Conservation (phyloP, 768 basidiomycete genomes). For the Ramaria rubella region DNA sequence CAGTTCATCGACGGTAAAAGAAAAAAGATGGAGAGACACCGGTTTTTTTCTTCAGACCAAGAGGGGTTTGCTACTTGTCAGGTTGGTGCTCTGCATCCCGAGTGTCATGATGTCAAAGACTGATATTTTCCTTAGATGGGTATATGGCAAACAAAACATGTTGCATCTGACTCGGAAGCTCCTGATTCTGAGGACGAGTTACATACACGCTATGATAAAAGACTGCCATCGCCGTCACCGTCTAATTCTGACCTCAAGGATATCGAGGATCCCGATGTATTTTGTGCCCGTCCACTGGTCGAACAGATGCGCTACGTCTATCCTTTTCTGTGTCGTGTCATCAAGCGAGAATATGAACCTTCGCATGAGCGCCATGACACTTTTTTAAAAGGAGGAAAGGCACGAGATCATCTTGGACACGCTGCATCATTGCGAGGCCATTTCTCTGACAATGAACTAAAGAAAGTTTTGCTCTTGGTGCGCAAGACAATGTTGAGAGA, state of each 20-base stretch:
- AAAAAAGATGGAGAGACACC: conserved; percentile 37
- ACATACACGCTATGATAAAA: conserved; percentile 20
- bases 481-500: conserved; percentile 24
- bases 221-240: conserved; percentile 36
- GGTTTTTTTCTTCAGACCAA: conserved; percentile 54
- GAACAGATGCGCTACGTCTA: conserved; percentile 63
- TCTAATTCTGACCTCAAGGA: conserved; percentile 27
- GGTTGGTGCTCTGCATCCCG: conserved; percentile 28
- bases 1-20: conserved; percentile 51
- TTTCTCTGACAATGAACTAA: conserved; percentile 24
- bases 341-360: conserved; percentile 52
- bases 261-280: conserved; percentile 36
- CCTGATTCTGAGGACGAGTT: conserved; percentile 8
- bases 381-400: conserved; percentile 55
- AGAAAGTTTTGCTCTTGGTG: conserved; percentile 32
- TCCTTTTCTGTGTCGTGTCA: conserved; percentile 52
- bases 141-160: not conserved
- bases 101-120: not conserved
- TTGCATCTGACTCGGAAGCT: not conserved
- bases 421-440: conserved; percentile 29
- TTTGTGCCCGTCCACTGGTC: conserved; percentile 42
- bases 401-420: conserved; percentile 34
- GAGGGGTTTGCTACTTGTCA: conserved; percentile 57
- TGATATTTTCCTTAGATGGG: not conserved
- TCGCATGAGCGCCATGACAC: conserved; percentile 39